Evolutionary conservation across 2,329 filamentous ascomycete genomes (phyloP).

Genomic region (Myriangium duriaei): DNA sequence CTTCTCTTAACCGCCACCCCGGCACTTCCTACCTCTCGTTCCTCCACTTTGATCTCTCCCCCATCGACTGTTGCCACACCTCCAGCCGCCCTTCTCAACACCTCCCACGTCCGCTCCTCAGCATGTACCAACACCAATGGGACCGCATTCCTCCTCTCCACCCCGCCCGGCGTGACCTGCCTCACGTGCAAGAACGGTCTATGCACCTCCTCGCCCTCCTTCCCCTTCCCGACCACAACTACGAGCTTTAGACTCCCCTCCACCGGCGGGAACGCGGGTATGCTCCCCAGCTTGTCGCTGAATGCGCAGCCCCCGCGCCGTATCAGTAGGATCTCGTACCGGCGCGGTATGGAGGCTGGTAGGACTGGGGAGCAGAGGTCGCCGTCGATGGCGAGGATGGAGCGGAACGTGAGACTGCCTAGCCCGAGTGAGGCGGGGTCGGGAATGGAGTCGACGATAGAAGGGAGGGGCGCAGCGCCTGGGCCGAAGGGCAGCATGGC

Average conservation of each 20-base stretch:
- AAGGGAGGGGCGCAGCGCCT: conserved; percentile 57
- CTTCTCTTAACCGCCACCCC: conserved; percentile 59
- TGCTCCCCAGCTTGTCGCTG: conserved; percentile 66
- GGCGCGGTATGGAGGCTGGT: conserved; percentile 36
- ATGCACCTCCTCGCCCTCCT: conserved; percentile 23
- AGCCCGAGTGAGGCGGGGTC: conserved; percentile 33
- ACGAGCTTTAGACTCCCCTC: conserved; percentile 61
- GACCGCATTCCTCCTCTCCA: conserved; percentile 58
- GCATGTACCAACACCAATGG: conserved; percentile 75
- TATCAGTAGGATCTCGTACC: conserved; percentile 68
- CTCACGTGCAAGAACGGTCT: conserved; percentile 63
- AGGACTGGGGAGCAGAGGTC: conserved; percentile 50
- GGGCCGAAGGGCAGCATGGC: conserved; percentile 45
- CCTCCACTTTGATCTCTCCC: conserved; percentile 12
- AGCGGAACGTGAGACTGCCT: conserved; percentile 29
- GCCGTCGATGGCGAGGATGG: conserved; percentile 54
- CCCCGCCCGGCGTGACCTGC: conserved; percentile 59
- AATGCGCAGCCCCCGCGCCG: conserved; percentile 77
- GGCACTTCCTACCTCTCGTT: conserved; percentile 1
- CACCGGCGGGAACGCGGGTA: conserved; percentile 57
- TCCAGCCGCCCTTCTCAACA: conserved; percentile 46
- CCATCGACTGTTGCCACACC: conserved; percentile 15
- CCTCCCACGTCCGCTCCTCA: conserved; percentile 50
- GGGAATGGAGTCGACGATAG: conserved; percentile 16
- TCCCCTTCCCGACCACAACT: conserved; percentile 50